Evolutionary conservation across 495 filamentous ascomycete genomes (phyloP).

Genomic region (Aspergillus panamensis): DNA sequence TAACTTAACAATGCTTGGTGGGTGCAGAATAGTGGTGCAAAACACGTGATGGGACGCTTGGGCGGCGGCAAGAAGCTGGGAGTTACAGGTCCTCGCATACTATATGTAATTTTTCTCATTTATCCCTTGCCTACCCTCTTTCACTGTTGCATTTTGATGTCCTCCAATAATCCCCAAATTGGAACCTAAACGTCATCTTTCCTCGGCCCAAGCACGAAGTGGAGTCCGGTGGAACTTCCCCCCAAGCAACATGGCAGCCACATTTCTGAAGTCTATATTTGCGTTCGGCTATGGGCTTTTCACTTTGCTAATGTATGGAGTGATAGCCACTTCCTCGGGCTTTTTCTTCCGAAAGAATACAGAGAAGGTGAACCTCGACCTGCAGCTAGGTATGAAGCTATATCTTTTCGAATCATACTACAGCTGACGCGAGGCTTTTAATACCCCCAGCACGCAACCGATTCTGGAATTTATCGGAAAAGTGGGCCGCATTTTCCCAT

Average conservation of each 20-base stretch:
- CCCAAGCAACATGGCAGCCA: constrained; percentile 25
- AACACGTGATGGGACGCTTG: too few species aligned
- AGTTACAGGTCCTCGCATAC: too few species aligned
- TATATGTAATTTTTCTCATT: too few species aligned
- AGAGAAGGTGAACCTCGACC: constrained; percentile 37
- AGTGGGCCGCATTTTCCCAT: constrained; percentile 41
- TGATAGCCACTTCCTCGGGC: constrained; percentile 24
- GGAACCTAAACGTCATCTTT: neutral
- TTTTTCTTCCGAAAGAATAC: constrained; percentile 34
- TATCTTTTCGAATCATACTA: neutral
- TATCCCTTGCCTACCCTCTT: too few species aligned
- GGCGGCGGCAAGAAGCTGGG: too few species aligned
- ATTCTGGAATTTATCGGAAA: constrained; percentile 46
- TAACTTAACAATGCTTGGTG: too few species aligned
- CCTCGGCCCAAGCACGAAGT: neutral
- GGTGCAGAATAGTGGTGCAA: too few species aligned
- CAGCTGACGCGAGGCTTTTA: neutral
- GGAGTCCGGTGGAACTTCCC: neutral
- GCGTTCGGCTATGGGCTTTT: constrained; percentile 38
- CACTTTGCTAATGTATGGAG: constrained; percentile 28
- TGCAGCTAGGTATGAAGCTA: constrained; percentile 33
- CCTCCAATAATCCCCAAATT: too few species aligned
- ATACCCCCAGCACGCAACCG: constrained; percentile 34
- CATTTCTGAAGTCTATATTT: constrained; percentile 21
- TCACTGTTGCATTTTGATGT: too few species aligned